These are phyloP conservation scores for Gossypium australe DNA, from an alignment of 345 rosid species.

Conservation along the genomic window DNA sequence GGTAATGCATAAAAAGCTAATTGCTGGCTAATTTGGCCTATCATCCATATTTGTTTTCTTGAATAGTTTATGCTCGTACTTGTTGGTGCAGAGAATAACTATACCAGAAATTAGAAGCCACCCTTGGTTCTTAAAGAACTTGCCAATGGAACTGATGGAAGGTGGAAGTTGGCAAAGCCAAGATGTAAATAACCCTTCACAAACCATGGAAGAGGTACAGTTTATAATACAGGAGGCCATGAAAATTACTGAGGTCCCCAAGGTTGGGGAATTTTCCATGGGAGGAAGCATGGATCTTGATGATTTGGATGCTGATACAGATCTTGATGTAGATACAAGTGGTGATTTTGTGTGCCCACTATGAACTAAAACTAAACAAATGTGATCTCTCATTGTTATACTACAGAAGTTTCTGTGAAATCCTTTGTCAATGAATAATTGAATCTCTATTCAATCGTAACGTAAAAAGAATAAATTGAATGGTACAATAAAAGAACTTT, in stretches of 20 bases:
- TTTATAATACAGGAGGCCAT: conserved; percentile 52
- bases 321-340: conserved; percentile 40
- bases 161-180: conserved; percentile 50
- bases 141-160: conserved; percentile 53
- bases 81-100: conserved; percentile 25
- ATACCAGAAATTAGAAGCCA: conserved; percentile 39
- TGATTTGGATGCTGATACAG: conserved; percentile 43
- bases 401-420: too few relatives aligned
- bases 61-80: too few relatives aligned
- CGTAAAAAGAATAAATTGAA: background rate
- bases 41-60: too few relatives aligned
- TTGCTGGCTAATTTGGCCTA: too few relatives aligned
- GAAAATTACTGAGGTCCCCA: conserved; percentile 25
- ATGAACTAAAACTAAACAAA: conserved; percentile 8
- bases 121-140: conserved; percentile 61
- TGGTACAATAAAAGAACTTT: conserved; percentile 8
- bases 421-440: too few relatives aligned
- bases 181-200: conserved; percentile 50
- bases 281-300: conserved; percentile 62
- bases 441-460: too few relatives aligned
- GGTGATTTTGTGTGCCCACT: conserved; percentile 51
- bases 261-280: conserved; percentile 26
- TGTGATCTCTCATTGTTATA: too few relatives aligned
- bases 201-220: conserved; percentile 49
- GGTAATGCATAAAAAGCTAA: conserved; percentile 22